Evolutionary conservation across 2,329 filamentous ascomycete species (phyloP).

Genomic region (Venturia oleaginea): DNA sequence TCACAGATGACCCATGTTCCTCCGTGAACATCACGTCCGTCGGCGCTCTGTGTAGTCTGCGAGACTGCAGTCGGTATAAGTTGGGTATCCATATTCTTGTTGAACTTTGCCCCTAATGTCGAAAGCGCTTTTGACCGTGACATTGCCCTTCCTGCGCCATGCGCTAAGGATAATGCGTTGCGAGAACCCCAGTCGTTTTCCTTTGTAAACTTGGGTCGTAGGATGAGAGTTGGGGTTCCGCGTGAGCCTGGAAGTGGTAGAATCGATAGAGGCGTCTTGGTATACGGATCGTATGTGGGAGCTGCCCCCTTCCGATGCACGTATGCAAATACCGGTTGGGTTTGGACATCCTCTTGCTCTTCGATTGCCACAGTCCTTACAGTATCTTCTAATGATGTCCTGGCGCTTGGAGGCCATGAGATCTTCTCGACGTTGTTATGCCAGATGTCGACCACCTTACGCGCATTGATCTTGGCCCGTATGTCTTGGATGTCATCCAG

Average conservation of each 20-base stretch:
- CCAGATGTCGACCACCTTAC: conserved; percentile 4
- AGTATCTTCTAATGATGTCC: background rate
- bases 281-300: background rate
- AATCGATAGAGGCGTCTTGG: background rate
- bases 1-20: conserved; percentile 32
- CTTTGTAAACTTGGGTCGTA: background rate
- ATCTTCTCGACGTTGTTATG: background rate
- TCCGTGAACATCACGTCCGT: conserved; percentile 16
- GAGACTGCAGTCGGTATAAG: background rate
- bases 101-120: conserved; percentile 14
- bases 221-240: background rate
- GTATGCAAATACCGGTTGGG: background rate
- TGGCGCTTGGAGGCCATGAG: background rate
- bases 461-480: background rate
- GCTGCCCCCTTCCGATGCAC: background rate
- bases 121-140: background rate
- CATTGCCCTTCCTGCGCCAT: background rate
- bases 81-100: background rate
- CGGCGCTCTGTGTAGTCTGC: background rate
- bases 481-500: background rate
- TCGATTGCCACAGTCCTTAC: background rate
- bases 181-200: background rate
- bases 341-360: background rate
- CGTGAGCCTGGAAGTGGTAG: background rate
- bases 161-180: background rate